Percentiles rank a stretch among this genome's conserved stretches.
phyloP scores from a whole-genome alignment of 305 asterid species.

The Fraxinus dipetala region DNA sequence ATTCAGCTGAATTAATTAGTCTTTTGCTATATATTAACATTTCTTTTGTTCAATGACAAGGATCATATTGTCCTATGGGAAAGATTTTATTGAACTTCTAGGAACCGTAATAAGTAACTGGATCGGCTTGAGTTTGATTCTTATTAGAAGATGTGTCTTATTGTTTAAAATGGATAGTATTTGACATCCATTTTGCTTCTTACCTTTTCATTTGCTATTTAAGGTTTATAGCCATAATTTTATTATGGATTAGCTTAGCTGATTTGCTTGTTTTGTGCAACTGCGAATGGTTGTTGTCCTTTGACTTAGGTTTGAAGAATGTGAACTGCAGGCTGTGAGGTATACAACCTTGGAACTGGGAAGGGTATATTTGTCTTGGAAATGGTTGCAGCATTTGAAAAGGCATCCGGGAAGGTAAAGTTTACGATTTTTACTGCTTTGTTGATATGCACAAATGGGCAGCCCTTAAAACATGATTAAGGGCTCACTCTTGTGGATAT shows the following conservation, averaged over 20 bases:
- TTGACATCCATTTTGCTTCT: background rate
- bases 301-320: slow-evolving; percentile 2
- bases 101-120: background rate
- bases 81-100: background rate
- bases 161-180: background rate
- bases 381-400: slow-evolving; percentile 94
- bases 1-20: background rate
- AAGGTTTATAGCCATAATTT: background rate
- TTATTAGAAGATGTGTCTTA: background rate
- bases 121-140: background rate
- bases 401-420: slow-evolving; percentile 88
- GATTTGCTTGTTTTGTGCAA: slow-evolving; percentile 5
- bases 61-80: background rate
- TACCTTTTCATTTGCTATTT: background rate
- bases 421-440: slow-evolving; percentile 5
- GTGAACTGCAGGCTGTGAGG: slow-evolving; percentile 73
- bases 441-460: background rate
- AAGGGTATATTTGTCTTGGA: slow-evolving; percentile 91
- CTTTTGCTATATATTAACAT: background rate
- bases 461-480: background rate
- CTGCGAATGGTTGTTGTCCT: background rate
- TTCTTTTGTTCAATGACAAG: background rate
- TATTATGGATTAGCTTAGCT: background rate
- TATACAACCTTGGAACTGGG: slow-evolving; percentile 97
- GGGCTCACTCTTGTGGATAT: background rate